Evolutionary conservation across 257 asterid species (phyloP), one percentile per base, ranked within the genome.

Genomic region (Nicotiana knightiana): DNA sequence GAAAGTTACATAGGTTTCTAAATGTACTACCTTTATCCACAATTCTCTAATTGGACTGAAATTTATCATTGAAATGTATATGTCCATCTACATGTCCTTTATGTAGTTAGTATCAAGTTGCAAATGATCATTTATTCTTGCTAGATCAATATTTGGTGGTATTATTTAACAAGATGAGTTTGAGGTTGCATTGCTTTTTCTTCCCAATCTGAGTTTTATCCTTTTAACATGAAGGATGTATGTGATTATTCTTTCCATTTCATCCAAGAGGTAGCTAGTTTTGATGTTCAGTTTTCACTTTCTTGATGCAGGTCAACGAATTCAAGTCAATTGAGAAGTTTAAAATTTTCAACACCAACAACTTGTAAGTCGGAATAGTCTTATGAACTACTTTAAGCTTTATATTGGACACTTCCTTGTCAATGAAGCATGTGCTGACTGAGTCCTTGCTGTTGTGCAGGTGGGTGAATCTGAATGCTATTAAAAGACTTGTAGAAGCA

Each of bases 321-420:
- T 96, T 96, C 88, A 96, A 96, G 90, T 94, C 99, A 32, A 94
- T 96, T 28, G 99, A 96, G 88, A 96, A 96, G 91, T 96, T 96
- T 93, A 96, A 96, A 85, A 96, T 94, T 85, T 96, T 96, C 93
- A 96, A 96, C 87, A 96, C 99, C 87, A 96, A 96, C 93, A 96
- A 96, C 89, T 87, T 96, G 99, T 96, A 87, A 91, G 98, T 85
- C 43, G 3, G 16, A 21, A 73, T 48, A 48, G 62, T 54, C 66
- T 55, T 68, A 48, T 8, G 81, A 71, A 26, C 64, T 15, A 0
- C 76, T 43, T 35, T 37, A 13, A 71, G 55, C 35, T 58, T 82
- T 33, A 13, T 57, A 28, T 30, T 53, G 17, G 17, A 1, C 57
- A 53, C 57, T 51, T 75, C 43, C 80, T 51, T 75, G 46, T 75